Conservation (phyloP, 2,329 filamentous ascomycete species). For the Colletotrichum endophyticum region DNA sequence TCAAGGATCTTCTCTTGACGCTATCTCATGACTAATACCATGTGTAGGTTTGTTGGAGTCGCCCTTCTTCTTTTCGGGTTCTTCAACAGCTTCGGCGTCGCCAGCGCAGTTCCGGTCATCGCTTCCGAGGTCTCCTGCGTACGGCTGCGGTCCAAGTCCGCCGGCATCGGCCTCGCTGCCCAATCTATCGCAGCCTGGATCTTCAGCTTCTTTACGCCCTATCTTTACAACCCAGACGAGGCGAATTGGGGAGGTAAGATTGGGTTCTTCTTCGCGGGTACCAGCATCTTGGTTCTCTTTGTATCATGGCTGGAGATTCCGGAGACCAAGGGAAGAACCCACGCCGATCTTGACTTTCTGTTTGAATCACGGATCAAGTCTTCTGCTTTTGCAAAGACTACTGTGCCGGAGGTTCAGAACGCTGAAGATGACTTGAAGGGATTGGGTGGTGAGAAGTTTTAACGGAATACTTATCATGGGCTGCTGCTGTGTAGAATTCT, state of each 20-base stretch:
- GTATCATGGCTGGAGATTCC: background rate
- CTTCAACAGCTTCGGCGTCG: conserved; percentile 1
- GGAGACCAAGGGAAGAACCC: background rate
- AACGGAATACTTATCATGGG: background rate
- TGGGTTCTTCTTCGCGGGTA: background rate
- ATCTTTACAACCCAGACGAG: conserved; percentile 3
- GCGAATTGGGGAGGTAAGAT: conserved; percentile 26
- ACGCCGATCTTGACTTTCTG: background rate
- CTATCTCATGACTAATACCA: accelerated
- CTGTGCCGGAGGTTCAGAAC: background rate
- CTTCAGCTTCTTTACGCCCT: conserved; percentile 5
- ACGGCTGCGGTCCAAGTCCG: background rate
- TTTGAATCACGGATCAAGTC: background rate
- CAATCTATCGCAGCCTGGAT: background rate
- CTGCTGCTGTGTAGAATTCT: background rate
- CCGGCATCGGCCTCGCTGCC: background rate
- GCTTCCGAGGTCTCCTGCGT: background rate
- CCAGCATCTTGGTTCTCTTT: background rate
- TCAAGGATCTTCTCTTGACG: background rate
- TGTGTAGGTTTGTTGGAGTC: background rate
- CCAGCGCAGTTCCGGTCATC: background rate
- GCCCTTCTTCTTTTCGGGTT: background rate
- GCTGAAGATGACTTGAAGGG: background rate
- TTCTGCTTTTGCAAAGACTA: background rate
- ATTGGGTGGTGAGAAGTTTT: background rate